Conservation (phyloP, 768 basidiomycete genomes). For the Myochromella boudieri region DNA sequence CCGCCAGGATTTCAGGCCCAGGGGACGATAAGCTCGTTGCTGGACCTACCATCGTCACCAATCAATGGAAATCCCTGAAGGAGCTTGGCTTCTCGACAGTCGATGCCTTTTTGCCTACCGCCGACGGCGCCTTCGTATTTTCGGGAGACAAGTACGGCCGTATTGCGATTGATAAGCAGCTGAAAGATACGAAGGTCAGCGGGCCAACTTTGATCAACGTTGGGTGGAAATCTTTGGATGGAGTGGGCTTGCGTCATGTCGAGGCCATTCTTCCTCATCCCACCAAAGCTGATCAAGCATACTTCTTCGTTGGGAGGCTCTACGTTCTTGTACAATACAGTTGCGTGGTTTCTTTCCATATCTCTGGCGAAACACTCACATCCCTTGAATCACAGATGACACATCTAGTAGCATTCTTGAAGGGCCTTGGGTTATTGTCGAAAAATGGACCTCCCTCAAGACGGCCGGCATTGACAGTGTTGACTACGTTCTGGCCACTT, state of each 20-base stretch:
- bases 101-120: background rate
- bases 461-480: background rate
- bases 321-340: background rate
- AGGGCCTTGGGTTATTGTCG: background rate
- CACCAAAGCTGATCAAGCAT: slow-evolving; percentile 1
- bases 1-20: background rate
- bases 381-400: background rate
- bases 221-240: background rate
- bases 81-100: slow-evolving; percentile 1
- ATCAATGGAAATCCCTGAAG: slow-evolving; percentile 1
- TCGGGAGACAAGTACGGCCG: slow-evolving; percentile 3
- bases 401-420: background rate
- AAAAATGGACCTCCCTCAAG: background rate
- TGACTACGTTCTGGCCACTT: background rate
- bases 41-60: background rate
- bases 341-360: background rate
- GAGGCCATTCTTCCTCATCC: background rate
- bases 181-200: background rate
- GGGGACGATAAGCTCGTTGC: slow-evolving; percentile 1
- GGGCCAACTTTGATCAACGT: background rate
- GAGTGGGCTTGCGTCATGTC: background rate
- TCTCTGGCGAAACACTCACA: background rate
- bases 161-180: background rate
- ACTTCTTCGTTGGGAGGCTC: slow-evolving; percentile 1
- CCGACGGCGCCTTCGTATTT: background rate